Evolutionary conservation across 257 asterid species (phyloP).

Genomic region (Linaria vulgaris): DNA sequence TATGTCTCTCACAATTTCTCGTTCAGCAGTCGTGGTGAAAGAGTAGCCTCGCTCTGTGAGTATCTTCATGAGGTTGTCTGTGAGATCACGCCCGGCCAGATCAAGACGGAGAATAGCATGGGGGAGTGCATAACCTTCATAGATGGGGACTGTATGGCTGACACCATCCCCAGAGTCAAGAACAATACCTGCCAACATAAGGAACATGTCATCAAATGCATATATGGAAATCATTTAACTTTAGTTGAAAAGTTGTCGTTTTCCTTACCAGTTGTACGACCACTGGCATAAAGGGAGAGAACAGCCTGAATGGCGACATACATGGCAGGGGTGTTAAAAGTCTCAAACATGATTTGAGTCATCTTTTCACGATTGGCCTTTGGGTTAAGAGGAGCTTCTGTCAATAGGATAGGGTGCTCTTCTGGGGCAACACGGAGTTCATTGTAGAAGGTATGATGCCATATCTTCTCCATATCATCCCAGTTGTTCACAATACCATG

Average conservation of each 20-base stretch:
- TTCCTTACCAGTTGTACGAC: constrained; percentile 80
- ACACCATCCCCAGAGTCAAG: constrained; percentile 30
- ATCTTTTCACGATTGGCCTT: constrained; percentile 90
- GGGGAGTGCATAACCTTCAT: constrained; percentile 49
- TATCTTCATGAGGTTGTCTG: constrained; percentile 51
- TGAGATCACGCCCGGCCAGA: constrained; percentile 52
- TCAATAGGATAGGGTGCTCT: constrained; percentile 78
- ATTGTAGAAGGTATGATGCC: constrained; percentile 90
- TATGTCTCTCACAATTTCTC: constrained; percentile 58
- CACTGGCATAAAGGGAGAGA: constrained; percentile 86
- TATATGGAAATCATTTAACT: neutral
- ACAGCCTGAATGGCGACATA: constrained; percentile 89
- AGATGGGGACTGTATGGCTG: constrained; percentile 29
- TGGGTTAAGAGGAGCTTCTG: constrained; percentile 89
- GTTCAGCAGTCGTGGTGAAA: constrained; percentile 53
- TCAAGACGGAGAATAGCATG: constrained; percentile 56
- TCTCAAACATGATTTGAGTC: constrained; percentile 93
- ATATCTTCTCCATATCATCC: constrained; percentile 93
- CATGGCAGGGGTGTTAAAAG: constrained; percentile 83
- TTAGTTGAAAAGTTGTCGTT: neutral
- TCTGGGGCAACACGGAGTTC: constrained; percentile 90
- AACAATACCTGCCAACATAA: constrained; percentile 19
- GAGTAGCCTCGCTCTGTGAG: constrained; percentile 52
- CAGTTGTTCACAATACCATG: constrained; percentile 90
- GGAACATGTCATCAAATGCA: neutral